phyloP scores from a whole-genome alignment of 2,329 filamentous ascomycete species.

The Coniochaeta pulveracea region DNA sequence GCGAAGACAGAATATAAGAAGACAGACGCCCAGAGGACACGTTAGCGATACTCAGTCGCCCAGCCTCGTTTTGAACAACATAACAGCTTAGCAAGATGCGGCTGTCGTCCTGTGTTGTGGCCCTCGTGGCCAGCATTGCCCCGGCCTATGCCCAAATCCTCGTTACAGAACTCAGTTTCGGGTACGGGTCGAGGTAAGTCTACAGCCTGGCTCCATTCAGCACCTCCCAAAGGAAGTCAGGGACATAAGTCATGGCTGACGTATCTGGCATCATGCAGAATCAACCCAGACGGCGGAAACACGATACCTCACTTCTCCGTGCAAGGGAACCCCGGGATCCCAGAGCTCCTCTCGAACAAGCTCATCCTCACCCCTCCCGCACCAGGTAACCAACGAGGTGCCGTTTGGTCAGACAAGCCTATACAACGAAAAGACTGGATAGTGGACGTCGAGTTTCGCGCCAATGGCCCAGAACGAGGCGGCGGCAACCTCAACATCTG shows the following conservation, averaged over 20 bases:
- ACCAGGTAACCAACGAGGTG: constrained; percentile 75
- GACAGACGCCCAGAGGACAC: not conserved
- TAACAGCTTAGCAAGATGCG: constrained; percentile 28
- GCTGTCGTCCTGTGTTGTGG: constrained; percentile 14
- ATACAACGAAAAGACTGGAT: constrained; percentile 62
- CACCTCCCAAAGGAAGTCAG: not conserved
- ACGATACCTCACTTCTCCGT: constrained; percentile 43
- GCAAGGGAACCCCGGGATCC: constrained; percentile 39
- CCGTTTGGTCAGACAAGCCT: constrained; percentile 63
- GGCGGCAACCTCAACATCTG: constrained; percentile 89
- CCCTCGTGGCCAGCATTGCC: constrained; percentile 33
- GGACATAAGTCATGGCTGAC: constrained; percentile 1
- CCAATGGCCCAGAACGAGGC: constrained; percentile 72
- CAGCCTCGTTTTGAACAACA: no score
- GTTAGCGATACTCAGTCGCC: not conserved
- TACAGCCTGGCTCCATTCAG: not conserved
- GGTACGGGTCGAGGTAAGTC: constrained; percentile 50
- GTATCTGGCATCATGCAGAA: constrained; percentile 26
- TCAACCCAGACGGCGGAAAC: constrained; percentile 49
- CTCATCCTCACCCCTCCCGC: constrained; percentile 82
- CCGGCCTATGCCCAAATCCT: constrained; percentile 51
- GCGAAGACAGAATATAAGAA: not conserved
- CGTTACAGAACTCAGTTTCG: constrained; percentile 68
- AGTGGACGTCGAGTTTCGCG: constrained; percentile 78
- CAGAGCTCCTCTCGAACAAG: constrained; percentile 73